Conservation (phyloP, 495 filamentous ascomycete species). For the Lasiosphaeris hirsuta region DNA sequence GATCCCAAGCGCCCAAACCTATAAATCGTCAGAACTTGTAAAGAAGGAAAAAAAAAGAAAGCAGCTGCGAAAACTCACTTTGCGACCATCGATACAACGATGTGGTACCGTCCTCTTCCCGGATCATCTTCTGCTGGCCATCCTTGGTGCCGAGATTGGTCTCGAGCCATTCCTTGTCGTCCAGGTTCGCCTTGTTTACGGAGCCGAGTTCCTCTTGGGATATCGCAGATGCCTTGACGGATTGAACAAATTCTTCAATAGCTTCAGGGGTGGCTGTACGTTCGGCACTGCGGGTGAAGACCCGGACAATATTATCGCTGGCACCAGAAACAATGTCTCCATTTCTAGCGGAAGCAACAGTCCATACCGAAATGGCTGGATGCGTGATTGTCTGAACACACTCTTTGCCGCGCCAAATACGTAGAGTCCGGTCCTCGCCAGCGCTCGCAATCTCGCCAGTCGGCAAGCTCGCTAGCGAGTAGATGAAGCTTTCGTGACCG, state of each 20-base stretch:
- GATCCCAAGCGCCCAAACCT: slow-evolving; percentile 64
- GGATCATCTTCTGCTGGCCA: slow-evolving; percentile 89
- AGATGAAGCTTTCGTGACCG: slow-evolving; percentile 95
- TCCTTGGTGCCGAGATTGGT: slow-evolving; percentile 83
- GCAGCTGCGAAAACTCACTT: slow-evolving; percentile 25
- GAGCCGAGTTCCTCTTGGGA: slow-evolving; percentile 73
- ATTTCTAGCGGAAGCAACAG: slow-evolving; percentile 73
- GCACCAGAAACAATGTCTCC: slow-evolving; percentile 92
- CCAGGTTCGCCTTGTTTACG: slow-evolving; percentile 86
- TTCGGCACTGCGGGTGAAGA: slow-evolving; percentile 75
- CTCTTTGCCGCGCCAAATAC: slow-evolving; percentile 77
- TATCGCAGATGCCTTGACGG: slow-evolving; percentile 78
- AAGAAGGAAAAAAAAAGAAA: neutral
- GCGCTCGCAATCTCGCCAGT: slow-evolving; percentile 86
- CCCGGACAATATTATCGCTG: slow-evolving; percentile 80
- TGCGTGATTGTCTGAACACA: slow-evolving; percentile 97
- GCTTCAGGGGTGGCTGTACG: slow-evolving; percentile 60
- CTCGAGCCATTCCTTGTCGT: slow-evolving; percentile 78
- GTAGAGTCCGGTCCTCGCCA: slow-evolving; percentile 87
- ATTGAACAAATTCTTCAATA: slow-evolving; percentile 68
- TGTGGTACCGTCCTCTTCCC: slow-evolving; percentile 71
- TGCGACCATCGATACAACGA: slow-evolving; percentile 79
- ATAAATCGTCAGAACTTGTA: slow-evolving; percentile 13
- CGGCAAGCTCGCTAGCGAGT: slow-evolving; percentile 73
- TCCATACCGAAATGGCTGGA: slow-evolving; percentile 95